These are phyloP conservation scores for Macrophomina tecta DNA, from an alignment of 2,329 filamentous ascomycete species.

Conservation along the genomic window DNA sequence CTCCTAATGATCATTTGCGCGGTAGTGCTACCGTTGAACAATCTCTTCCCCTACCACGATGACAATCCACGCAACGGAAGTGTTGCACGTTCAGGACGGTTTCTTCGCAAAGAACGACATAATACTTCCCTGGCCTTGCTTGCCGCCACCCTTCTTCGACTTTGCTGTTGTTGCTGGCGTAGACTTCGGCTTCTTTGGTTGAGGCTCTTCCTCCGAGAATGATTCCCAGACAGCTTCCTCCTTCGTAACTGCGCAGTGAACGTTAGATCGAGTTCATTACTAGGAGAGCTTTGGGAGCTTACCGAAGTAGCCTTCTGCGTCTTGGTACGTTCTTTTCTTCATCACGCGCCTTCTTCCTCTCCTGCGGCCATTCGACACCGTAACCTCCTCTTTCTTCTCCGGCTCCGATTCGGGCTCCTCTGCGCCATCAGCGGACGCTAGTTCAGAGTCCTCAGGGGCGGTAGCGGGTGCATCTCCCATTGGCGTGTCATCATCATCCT, in stretches of 20 bases:
- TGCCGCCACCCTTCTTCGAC: constrained; percentile 52
- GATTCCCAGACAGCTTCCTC: constrained; percentile 89
- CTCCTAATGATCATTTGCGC: too few relatives aligned
- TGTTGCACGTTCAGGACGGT: neutral
- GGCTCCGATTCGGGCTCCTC: constrained; percentile 31
- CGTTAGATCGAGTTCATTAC: constrained; percentile 29
- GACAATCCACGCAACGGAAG: neutral
- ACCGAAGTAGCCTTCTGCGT: constrained; percentile 82
- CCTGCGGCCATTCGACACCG: constrained; percentile 67
- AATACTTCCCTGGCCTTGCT: constrained; percentile 73
- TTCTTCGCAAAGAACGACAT: constrained; percentile 91
- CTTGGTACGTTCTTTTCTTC: constrained; percentile 85
- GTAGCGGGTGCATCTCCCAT: constrained; percentile 61
- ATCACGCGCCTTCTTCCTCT: constrained; percentile 80
- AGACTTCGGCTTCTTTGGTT: constrained; percentile 60
- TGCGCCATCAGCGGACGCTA: constrained; percentile 30
- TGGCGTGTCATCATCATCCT: constrained; percentile 57
- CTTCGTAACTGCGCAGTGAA: constrained; percentile 69
- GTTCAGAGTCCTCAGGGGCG: constrained; percentile 35
- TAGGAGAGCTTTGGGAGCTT: constrained; percentile 59
- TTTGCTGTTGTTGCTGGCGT: constrained; percentile 56
- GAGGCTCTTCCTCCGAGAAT: constrained; percentile 86
- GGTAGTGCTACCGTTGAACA: too few relatives aligned
- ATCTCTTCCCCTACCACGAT: neutral
- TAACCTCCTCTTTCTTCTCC: constrained; percentile 48